Evolutionary conservation across 2,329 filamentous ascomycete genomes (phyloP).

Genomic region (Fusarium begoniae): DNA sequence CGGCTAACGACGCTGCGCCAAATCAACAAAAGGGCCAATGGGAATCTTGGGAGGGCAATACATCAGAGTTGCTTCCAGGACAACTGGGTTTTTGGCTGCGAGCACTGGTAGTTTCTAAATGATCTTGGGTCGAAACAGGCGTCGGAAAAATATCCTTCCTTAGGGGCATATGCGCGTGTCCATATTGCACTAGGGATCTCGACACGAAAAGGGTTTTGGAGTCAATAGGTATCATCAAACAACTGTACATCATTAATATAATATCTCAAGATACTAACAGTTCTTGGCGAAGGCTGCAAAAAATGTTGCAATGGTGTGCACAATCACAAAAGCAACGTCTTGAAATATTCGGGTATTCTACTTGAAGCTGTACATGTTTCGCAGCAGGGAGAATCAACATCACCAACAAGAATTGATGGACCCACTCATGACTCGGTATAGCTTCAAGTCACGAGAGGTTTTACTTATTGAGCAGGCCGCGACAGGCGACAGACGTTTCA

Average conservation of each 20-base stretch:
- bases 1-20: not conserved
- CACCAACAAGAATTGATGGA: not conserved
- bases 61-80: not conserved
- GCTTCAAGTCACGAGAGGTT: not conserved
- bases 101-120: not conserved
- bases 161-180: not conserved
- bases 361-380: conserved; percentile 20
- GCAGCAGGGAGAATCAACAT: not conserved
- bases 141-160: not conserved
- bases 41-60: not conserved
- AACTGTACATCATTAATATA: not conserved
- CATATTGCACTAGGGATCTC: not conserved
- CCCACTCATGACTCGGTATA: not conserved
- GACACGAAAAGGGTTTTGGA: not conserved
- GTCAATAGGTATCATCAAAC: not conserved
- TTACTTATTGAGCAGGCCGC: not conserved
- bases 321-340: not conserved
- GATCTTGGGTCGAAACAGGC: not conserved
- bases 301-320: not conserved
- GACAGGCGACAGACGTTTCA: conserved; percentile 23
- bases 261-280: not conserved
- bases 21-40: not conserved
- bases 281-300: not conserved
- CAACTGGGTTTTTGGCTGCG: conserved; percentile 1
- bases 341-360: not conserved